These are phyloP conservation scores for Xylaria nigripes DNA, from an alignment of 495 filamentous ascomycete species.

Conservation along the genomic window DNA sequence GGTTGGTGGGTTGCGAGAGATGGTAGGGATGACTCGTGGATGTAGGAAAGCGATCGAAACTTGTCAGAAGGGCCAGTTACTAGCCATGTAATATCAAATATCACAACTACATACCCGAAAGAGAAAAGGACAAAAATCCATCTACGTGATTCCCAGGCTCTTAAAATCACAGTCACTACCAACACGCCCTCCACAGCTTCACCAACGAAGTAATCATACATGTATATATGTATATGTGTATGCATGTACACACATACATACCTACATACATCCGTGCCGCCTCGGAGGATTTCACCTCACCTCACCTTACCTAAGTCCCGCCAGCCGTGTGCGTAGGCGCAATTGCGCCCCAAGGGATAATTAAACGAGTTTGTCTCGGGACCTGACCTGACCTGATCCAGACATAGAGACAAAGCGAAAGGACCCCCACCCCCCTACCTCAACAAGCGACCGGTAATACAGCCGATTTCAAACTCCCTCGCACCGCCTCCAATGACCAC, in stretches of 20 bases:
- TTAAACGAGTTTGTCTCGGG: conserved; percentile 30
- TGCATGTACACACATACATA: background rate
- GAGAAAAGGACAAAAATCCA: too few relatives aligned
- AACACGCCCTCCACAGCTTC: too few relatives aligned
- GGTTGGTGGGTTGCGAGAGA: too few relatives aligned
- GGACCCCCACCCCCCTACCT: background rate
- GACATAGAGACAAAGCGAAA: background rate
- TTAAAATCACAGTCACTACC: too few relatives aligned
- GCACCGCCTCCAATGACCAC: background rate
- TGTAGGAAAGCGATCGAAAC: too few relatives aligned
- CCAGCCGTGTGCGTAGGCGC: conserved; percentile 8
- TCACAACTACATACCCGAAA: too few relatives aligned
- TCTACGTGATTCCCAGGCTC: too few relatives aligned
- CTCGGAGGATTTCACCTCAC: conserved; percentile 11
- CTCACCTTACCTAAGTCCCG: background rate
- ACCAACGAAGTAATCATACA: too few relatives aligned
- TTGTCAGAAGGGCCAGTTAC: too few relatives aligned
- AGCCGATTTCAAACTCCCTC: background rate
- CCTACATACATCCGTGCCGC: background rate
- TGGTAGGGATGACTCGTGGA: too few relatives aligned
- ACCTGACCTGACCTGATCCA: conserved; percentile 13
- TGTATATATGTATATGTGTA: too few relatives aligned
- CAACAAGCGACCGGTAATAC: background rate
- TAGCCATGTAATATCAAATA: too few relatives aligned
- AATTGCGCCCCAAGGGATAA: conserved; percentile 10